Conservation (phyloP, 75 land plant species). For the Pinus albicaulis region DNA sequence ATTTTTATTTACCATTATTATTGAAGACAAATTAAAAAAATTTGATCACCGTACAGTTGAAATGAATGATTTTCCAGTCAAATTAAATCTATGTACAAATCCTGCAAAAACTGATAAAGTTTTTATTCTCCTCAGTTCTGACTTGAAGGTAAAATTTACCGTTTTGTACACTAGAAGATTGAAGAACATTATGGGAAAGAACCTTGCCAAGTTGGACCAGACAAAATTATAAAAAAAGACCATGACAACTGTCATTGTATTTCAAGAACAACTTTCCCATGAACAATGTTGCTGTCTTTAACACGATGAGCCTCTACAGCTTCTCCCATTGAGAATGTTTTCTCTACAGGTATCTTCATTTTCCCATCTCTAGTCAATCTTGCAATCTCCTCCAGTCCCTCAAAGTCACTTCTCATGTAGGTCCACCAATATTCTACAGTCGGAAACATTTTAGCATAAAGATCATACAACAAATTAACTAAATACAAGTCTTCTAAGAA, state of each 20-base stretch:
- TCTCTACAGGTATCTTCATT: constrained; percentile 79
- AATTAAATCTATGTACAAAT: neutral
- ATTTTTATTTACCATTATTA: too few relatives aligned
- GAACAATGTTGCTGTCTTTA: constrained; percentile 63
- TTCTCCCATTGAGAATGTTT: constrained; percentile 65
- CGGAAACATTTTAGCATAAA: neutral
- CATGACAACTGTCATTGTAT: constrained; percentile 33
- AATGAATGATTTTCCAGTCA: too few relatives aligned
- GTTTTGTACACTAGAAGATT: neutral
- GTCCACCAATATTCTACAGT: constrained; percentile 80
- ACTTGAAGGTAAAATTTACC: neutral
- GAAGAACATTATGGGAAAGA: neutral
- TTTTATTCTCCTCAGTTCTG: neutral
- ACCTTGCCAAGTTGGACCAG: neutral
- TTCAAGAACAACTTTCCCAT: constrained; percentile 83
- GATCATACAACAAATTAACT: neutral
- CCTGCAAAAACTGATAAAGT: neutral
- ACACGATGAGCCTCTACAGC: constrained; percentile 85
- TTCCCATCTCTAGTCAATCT: constrained; percentile 67
- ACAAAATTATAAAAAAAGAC: neutral
- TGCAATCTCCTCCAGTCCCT: constrained; percentile 83
- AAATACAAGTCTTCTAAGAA: neutral
- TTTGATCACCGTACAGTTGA: too few relatives aligned
- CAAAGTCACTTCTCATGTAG: constrained; percentile 88
- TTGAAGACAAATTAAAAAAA: too few relatives aligned